Evolutionary conservation across 176 grass and related monocot genomes (phyloP), one percentile per base, ranked within the genome.

Genomic region (Triticum turgidum): DNA sequence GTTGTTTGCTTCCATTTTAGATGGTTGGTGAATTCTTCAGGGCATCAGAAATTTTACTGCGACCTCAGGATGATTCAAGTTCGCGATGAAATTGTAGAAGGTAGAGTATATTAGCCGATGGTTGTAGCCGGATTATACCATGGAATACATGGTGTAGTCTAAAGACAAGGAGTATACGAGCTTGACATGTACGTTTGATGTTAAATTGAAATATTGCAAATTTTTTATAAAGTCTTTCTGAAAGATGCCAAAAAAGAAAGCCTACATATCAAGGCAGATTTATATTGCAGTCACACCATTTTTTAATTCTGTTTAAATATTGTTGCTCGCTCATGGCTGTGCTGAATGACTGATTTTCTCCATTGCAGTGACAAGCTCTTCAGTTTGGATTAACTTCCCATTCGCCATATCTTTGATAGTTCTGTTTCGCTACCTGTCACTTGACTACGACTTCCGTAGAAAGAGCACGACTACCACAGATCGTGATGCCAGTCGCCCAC

Each of bases 321-420:
- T 52, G n/a, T 24, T 37, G 38, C 72, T 63, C 18, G 29, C 54
- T 86, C 21, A 49, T 42, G 67, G 71, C 21, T 20, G 11, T 34
- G 41, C 66, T 65, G 71, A 91, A 44, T 15, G 20, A 17, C 35
- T 11, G 7, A 41, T 91, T 49, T 79, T 24, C 25, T 42, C 80
- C 58, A 39, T 90, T 91, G 80, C 94, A 99, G 97, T 99, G 81
- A 99, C 97, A 35, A 99, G 97, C 83, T 96, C 94, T 14, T 99
- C 94, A 69, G 97, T 96, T 70, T 99, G 94, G 94, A 89, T 96
- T 86, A 99, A 99, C 83, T 69, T 99, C 38, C 97, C 97, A 35
- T 87, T 87, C 82, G 92, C 97, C 14, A 83, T 90, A 30, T 88
- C 91, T 72, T 74, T 96, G 80, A 91, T 99, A 75, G 79, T 94